Percentiles rank a stretch among this genome's conserved stretches.
These are phyloP conservation scores for Citrullus colocynthis DNA, from an alignment of 306 rosid genomes.

Conservation along the genomic window DNA sequence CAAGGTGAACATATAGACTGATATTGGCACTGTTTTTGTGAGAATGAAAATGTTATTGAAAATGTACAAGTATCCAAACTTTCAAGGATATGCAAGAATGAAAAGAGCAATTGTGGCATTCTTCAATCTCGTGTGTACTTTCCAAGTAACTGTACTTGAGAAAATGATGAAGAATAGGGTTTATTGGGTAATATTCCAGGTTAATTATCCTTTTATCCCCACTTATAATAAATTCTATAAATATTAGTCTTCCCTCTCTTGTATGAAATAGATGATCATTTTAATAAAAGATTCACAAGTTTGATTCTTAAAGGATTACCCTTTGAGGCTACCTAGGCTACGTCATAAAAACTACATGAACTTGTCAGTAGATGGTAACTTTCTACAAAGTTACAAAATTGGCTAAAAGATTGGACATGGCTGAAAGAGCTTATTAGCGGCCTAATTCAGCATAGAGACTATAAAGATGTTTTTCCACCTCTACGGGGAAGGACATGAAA, in stretches of 20 bases:
- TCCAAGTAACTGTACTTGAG: neutral
- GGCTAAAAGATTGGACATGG: neutral
- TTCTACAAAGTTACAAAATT: neutral
- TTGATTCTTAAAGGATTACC: no score
- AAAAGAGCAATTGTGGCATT: neutral
- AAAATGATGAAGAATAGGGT: neutral
- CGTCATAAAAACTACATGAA: neutral
- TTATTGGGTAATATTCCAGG: no score
- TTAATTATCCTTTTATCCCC: no score
- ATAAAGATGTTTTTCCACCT: neutral
- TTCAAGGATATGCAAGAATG: neutral
- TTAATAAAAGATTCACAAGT: no score
- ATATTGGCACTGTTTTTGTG: constrained; percentile 61
- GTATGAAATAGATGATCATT: no score
- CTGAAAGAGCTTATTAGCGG: neutral
- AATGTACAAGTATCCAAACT: neutral
- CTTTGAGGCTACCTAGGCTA: no score
- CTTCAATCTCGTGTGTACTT: neutral
- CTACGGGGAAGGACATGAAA: neutral
- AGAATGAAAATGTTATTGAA: neutral
- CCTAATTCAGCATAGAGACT: neutral
- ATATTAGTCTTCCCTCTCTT: no score
- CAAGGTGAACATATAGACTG: constrained; percentile 61
- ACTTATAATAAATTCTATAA: no score
- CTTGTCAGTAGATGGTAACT: neutral